Percentiles rank a stretch among this genome's conserved stretches.
phyloP scores from a whole-genome alignment of 2,329 filamentous ascomycete genomes.

The Lizonia empirigonia region DNA sequence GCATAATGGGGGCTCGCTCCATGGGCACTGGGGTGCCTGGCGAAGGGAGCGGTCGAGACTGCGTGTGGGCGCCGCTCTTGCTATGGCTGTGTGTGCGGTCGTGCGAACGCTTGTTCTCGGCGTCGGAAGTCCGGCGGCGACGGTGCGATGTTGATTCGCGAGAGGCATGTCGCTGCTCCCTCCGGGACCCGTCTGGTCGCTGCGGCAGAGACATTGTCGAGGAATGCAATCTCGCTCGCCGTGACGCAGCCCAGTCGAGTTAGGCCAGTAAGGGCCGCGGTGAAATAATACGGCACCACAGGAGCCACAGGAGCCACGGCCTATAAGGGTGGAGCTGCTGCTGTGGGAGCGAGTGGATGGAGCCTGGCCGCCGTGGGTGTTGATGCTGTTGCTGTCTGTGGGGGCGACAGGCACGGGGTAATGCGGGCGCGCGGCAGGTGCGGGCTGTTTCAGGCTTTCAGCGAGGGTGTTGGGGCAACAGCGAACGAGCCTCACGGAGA shows the following conservation, averaged over 20 bases:
- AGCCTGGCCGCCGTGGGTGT: neutral
- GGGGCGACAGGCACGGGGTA: slow-evolving; percentile 11
- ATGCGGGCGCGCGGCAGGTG: slow-evolving; percentile 10
- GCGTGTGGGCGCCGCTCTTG: slow-evolving; percentile 50
- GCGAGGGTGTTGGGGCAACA: slow-evolving; percentile 9
- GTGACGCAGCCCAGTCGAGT: slow-evolving; percentile 1
- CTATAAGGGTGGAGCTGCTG: slow-evolving; percentile 2
- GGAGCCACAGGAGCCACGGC: too few species aligned
- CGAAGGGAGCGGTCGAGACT: slow-evolving; percentile 52
- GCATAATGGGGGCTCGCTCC: slow-evolving; percentile 62
- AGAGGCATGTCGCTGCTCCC: slow-evolving; percentile 57
- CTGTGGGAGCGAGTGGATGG: slow-evolving; percentile 4
- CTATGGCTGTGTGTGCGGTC: slow-evolving; percentile 43
- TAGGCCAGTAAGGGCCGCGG: slow-evolving; percentile 16
- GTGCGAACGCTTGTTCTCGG: slow-evolving; percentile 66
- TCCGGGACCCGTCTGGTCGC: slow-evolving; percentile 64
- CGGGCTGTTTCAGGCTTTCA: slow-evolving; percentile 2
- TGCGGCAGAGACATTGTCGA: slow-evolving; percentile 57
- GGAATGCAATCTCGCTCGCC: slow-evolving; percentile 30
- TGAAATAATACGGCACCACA: slow-evolving; percentile 6
- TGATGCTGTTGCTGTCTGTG: slow-evolving; percentile 5
- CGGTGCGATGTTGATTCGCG: slow-evolving; percentile 72
- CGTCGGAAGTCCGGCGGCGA: slow-evolving; percentile 68
- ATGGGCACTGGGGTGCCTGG: slow-evolving; percentile 49
- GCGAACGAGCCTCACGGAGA: slow-evolving; percentile 3